Base-by-base conservation (phyloP, 495 filamentous ascomycete species). In the Bombardia bombarda region DNA sequence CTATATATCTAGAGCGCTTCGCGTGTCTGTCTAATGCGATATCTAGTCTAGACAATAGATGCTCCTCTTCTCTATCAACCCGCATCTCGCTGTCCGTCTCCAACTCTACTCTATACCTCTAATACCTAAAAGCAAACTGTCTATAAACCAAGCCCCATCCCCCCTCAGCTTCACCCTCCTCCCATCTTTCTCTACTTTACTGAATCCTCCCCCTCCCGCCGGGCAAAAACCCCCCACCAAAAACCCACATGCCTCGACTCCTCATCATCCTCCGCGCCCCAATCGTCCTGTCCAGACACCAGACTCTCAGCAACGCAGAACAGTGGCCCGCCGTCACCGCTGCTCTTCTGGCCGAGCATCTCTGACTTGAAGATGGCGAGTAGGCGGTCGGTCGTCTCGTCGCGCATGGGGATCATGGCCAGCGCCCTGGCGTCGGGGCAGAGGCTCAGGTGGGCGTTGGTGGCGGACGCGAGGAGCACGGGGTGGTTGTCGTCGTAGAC, bases 401-500 rank as follows among this genome's bases (percentile, higher is more conserved):
- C 70, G 41, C 70, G 49, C 31, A 59, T 56, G 2, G 70, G 70
- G 1, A 68, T 58, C 70, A 74, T 74, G 32, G 67, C 49, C 16
- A 74, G 45, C 3, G 51, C 59, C 19, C 70, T 57, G 1, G 68
- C 58, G 22, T 59, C 57, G 6, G 41, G n/a, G 20, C 50, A 60
- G 16, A 59, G 36, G 13, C 46, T 41, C 13, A 71, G 58, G 28
- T 72, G 67, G 31, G 53, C 48, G 40, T 57, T 30, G 24, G 72
- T 67, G 7, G 65, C 62, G n/a, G 56, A 56, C 0, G 68, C 52
- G 9, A 74, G 49, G 1, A 74, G 60, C 6, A 52, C 49, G 0
- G 70, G 70, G 31, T 74, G 70, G 28, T 68, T 47, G 42, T 72
- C 69, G 26, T 74, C 69, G 38, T 74, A 74, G 2, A 74, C 41